These are phyloP conservation scores for Medicago ruthenica DNA, from an alignment of 306 rosid genomes.

Conservation along the genomic window DNA sequence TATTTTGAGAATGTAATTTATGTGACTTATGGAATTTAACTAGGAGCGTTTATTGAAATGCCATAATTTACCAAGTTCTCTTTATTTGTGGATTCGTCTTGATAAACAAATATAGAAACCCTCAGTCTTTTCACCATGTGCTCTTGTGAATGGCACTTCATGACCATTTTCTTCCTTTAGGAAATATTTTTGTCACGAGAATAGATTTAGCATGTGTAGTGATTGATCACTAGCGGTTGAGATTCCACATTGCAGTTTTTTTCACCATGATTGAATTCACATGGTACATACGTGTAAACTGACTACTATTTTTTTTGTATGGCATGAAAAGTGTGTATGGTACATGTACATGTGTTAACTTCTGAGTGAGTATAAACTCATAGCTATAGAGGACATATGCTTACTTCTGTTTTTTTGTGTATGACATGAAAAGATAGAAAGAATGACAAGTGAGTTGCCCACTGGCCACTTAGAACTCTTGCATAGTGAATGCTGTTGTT, in stretches of 20 bases:
- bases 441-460: neutral
- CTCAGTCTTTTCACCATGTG: conserved; percentile 38
- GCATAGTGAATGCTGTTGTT: neutral
- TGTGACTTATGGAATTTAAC: conserved; percentile 33
- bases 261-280: conserved; percentile 7
- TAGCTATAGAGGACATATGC: neutral
- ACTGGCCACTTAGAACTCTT: conserved; percentile 5
- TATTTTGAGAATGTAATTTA: conserved; percentile 23
- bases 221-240: conserved; percentile 12
- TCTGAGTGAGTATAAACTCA: neutral
- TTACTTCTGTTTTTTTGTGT: conserved; percentile 2
- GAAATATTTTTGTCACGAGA: conserved; percentile 45
- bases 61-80: neutral
- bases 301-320: neutral
- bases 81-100: conserved; percentile 10
- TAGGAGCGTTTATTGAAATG: conserved; percentile 22
- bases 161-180: conserved; percentile 22
- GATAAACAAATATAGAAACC: conserved; percentile 40
- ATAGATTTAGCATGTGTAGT: conserved; percentile 35
- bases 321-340: neutral
- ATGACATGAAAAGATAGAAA: neutral
- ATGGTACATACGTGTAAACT: conserved; percentile 33
- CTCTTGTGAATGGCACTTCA: conserved; percentile 15
- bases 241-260: conserved; percentile 15
- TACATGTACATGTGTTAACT: neutral